phyloP scores from a whole-genome alignment of 2,329 filamentous ascomycete species.

The Boeremia lycopersici region DNA sequence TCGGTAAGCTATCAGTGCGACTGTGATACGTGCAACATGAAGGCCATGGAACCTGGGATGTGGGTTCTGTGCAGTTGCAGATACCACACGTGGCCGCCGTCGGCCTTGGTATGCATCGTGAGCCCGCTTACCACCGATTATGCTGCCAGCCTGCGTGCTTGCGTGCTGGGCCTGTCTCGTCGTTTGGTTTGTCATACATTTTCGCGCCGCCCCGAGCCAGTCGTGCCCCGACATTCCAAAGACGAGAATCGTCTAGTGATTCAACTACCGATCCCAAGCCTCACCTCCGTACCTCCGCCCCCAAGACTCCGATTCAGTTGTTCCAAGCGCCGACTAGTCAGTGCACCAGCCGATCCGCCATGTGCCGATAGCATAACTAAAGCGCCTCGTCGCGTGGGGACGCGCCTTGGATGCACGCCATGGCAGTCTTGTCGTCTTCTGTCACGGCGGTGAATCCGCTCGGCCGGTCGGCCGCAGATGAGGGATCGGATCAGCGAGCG shows the following conservation, averaged over 20 bases:
- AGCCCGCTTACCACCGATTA: conserved; percentile 12
- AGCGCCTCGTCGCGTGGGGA: conserved; percentile 7
- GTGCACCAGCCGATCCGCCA: conserved; percentile 9
- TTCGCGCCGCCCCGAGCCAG: conserved; percentile 17
- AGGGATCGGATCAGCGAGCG: conserved; percentile 4
- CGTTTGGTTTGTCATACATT: conserved; percentile 14
- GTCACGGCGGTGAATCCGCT: background rate
- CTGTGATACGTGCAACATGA: background rate
- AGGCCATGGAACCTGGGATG: conserved; percentile 5
- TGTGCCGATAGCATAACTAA: conserved; percentile 1
- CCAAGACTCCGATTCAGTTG: conserved; percentile 3
- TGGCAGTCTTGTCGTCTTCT: background rate
- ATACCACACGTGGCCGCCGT: conserved; percentile 11
- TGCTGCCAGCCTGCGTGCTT: background rate
- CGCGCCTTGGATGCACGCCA: conserved; percentile 1
- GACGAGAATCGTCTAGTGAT: background rate
- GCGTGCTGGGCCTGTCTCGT: background rate
- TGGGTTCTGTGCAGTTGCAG: conserved; percentile 10
- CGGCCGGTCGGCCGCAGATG: conserved; percentile 1
- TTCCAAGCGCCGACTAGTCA: conserved; percentile 1
- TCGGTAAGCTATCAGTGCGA: background rate
- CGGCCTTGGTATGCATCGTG: conserved; percentile 10
- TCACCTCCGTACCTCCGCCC: background rate
- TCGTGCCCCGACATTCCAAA: background rate
- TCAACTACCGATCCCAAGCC: conserved; percentile 6